Conservation (phyloP, 306 rosid species). For the Fragaria ananassa region DNA sequence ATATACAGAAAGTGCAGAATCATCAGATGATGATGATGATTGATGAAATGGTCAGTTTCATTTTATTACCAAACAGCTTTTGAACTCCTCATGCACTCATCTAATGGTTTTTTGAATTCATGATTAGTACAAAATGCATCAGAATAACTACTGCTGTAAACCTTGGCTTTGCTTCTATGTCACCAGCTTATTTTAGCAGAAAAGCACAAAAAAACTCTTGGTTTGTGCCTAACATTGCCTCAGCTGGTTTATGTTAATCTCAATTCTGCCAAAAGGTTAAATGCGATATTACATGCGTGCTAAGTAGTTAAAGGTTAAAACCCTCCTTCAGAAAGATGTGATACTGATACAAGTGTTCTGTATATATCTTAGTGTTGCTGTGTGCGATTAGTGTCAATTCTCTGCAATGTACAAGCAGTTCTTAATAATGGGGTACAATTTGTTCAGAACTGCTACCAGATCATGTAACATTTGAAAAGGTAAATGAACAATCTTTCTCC, state of each 20-base stretch:
- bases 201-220: slow-evolving; percentile 24
- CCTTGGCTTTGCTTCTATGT: slow-evolving; percentile 14
- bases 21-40: neutral
- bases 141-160: too few species aligned
- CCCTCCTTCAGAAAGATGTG: neutral
- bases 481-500: too few species aligned
- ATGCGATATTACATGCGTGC: slow-evolving; percentile 19
- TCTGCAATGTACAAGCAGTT: too few species aligned
- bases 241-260: slow-evolving; percentile 45
- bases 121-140: neutral
- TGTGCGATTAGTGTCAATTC: too few species aligned
- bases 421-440: too few species aligned
- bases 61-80: neutral
- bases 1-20: too few species aligned
- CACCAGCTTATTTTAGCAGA: slow-evolving; percentile 30
- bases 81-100: neutral
- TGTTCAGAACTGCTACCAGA: too few species aligned
- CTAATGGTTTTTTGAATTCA: neutral
- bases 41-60: neutral
- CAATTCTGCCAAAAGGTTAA: slow-evolving; percentile 39
- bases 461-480: too few species aligned
- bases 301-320: too few species aligned
- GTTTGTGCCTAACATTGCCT: slow-evolving; percentile 53
- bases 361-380: neutral
- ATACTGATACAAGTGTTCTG: neutral